phyloP scores from a whole-genome alignment of 148 eudicot genomes.

The Heliamphora exappendiculata region DNA sequence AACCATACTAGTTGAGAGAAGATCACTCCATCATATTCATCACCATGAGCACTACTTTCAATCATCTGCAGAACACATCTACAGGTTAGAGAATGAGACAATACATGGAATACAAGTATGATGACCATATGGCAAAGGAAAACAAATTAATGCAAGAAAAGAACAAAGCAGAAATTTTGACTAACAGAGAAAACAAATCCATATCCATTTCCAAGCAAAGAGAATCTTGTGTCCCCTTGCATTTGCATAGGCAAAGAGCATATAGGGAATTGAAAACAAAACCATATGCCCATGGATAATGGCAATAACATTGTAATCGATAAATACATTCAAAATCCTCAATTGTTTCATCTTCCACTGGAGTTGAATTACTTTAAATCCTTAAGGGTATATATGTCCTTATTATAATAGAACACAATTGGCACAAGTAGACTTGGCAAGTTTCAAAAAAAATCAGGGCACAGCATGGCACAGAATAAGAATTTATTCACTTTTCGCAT shows the following conservation, averaged over 20 bases:
- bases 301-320: neutral
- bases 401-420: no score
- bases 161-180: neutral
- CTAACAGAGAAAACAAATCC: neutral
- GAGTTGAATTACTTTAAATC: neutral
- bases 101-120: neutral
- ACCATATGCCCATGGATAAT: neutral
- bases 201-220: neutral
- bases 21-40: constrained; percentile 94
- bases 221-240: neutral
- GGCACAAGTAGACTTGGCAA: no score
- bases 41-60: constrained; percentile 95
- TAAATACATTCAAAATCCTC: neutral
- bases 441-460: no score
- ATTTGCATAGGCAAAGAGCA: neutral
- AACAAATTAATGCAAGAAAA: neutral
- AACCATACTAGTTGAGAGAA: constrained; percentile 88
- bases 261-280: neutral
- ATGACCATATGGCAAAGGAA: neutral
- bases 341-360: neutral
- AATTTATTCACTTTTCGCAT: no score
- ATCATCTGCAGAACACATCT: constrained; percentile 49
- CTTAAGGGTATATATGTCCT: neutral
- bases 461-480: no score
- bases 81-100: neutral